Conservation (phyloP, 1,139 yeast genomes). For the Protomyces lactucae-debilis region DNA sequence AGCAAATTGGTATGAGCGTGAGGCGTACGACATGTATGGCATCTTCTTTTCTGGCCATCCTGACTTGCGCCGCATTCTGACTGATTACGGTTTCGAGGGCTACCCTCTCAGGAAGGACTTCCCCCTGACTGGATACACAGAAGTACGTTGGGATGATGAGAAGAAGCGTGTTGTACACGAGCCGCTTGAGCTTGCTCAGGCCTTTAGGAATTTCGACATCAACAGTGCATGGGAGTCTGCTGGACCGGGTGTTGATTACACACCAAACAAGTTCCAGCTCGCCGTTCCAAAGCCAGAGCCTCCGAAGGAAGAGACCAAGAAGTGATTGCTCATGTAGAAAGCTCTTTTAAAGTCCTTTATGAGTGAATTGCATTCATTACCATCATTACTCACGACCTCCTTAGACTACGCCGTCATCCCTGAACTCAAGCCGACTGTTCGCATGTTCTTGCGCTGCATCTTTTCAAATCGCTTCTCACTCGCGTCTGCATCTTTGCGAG, state of each 20-base stretch:
- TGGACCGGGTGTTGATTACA: constrained; percentile 77
- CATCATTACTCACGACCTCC: background rate
- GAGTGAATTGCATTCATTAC: background rate
- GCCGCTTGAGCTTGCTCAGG: constrained; percentile 60
- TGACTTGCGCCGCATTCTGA: constrained; percentile 81
- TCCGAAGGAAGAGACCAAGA: constrained; percentile 39
- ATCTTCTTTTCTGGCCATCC: constrained; percentile 86
- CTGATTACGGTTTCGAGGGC: constrained; percentile 90
- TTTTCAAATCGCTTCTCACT: constrained; percentile 29
- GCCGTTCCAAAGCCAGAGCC: constrained; percentile 76
- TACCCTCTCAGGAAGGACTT: constrained; percentile 88
- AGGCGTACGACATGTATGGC: constrained; percentile 30
- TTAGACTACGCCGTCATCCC: background rate
- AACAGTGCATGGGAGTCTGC: constrained; percentile 91
- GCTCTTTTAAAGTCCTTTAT: background rate
- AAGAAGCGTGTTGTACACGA: constrained; percentile 85
- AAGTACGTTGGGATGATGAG: constrained; percentile 84
- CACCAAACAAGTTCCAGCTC: constrained; percentile 75
- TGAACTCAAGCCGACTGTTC: background rate
- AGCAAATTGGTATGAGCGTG: constrained; percentile 64
- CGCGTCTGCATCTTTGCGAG: constrained; percentile 29
- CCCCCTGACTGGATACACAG: constrained; percentile 67
- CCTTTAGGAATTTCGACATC: constrained; percentile 83
- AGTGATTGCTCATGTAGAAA: constrained; percentile 28
- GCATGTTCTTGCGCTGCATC: constrained; percentile 29